Conservation (phyloP, 2,329 filamentous ascomycete genomes). For the Cadophora luteo-olivacea region DNA sequence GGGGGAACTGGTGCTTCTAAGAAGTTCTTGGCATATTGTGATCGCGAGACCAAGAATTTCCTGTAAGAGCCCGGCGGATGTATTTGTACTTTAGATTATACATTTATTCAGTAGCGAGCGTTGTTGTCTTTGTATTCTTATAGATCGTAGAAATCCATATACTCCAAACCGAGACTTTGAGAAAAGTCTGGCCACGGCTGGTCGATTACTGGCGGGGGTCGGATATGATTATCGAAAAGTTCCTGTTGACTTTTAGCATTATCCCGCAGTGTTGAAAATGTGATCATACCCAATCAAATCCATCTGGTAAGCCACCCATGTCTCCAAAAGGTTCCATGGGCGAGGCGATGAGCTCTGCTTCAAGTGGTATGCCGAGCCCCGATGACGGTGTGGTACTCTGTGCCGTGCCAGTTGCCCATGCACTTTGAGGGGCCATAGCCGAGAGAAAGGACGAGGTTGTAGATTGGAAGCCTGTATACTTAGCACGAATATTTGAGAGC, state of each 20-base stretch:
- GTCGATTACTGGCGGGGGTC: conserved; percentile 21
- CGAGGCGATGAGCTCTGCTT: conserved; percentile 11
- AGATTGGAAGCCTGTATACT: background rate
- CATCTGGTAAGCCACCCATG: conserved; percentile 32
- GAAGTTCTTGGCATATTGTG: conserved; percentile 47
- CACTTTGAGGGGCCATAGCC: background rate
- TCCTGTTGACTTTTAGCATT: conserved; percentile 25
- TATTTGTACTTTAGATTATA: background rate
- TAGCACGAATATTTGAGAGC: background rate
- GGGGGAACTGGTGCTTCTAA: conserved; percentile 41
- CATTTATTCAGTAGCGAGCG: background rate
- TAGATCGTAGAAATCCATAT: conserved; percentile 24
- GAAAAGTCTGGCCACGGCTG: conserved; percentile 28
- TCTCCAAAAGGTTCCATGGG: conserved; percentile 28
- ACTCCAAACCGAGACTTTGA: conserved; percentile 19
- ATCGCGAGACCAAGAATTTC: conserved; percentile 40
- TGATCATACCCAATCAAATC: conserved; percentile 35
- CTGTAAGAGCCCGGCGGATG: conserved; percentile 14
- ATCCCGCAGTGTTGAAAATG: background rate
- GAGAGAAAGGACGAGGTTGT: background rate
- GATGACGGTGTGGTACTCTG: conserved; percentile 6
- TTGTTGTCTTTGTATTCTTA: background rate
- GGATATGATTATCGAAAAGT: conserved; percentile 33
- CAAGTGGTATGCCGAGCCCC: conserved; percentile 7
- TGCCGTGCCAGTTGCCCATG: background rate